Conservation (phyloP, 441 rosid genomes). For the Daphne laureola region DNA sequence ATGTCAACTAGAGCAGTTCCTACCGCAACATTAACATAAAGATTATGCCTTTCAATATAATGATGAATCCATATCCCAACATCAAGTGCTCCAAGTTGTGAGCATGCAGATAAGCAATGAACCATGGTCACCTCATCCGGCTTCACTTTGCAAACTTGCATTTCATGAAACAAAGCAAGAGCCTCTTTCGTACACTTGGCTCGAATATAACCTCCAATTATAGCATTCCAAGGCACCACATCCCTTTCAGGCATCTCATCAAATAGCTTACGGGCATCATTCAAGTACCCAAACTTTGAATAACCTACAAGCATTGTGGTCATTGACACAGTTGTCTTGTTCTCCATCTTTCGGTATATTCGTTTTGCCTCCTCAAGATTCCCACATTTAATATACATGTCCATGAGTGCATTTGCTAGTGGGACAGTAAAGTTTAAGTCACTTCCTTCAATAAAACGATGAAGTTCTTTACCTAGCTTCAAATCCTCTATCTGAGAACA, state of each 20-base stretch:
- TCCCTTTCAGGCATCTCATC: constrained; percentile 63
- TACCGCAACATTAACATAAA: constrained; percentile 49
- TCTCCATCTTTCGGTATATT: constrained; percentile 45
- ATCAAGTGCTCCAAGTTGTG: constrained; percentile 79
- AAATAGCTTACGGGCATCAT: constrained; percentile 47
- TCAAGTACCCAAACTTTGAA: constrained; percentile 50
- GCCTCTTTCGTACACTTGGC: constrained; percentile 61
- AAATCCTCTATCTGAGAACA: constrained; percentile 50
- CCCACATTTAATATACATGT: constrained; percentile 82
- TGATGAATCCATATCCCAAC: constrained; percentile 78
- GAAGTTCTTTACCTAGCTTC: constrained; percentile 58
- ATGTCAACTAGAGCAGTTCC: constrained; percentile 84
- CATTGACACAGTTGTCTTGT: constrained; percentile 57
- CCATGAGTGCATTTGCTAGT: constrained; percentile 67
- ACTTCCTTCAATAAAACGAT: constrained; percentile 29
- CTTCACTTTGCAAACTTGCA: constrained; percentile 51
- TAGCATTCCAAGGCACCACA: constrained; percentile 77
- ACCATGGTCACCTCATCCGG: constrained; percentile 78
- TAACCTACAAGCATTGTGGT: constrained; percentile 75
- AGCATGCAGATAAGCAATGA: constrained; percentile 79
- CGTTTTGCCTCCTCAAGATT: constrained; percentile 39
- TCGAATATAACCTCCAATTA: constrained; percentile 66
- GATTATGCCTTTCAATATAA: constrained; percentile 45
- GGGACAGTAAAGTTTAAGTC: constrained; percentile 46
- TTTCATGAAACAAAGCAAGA: constrained; percentile 56